These are phyloP conservation scores for Biancaea sappan DNA, from an alignment of 306 rosid species.

Conservation along the genomic window DNA sequence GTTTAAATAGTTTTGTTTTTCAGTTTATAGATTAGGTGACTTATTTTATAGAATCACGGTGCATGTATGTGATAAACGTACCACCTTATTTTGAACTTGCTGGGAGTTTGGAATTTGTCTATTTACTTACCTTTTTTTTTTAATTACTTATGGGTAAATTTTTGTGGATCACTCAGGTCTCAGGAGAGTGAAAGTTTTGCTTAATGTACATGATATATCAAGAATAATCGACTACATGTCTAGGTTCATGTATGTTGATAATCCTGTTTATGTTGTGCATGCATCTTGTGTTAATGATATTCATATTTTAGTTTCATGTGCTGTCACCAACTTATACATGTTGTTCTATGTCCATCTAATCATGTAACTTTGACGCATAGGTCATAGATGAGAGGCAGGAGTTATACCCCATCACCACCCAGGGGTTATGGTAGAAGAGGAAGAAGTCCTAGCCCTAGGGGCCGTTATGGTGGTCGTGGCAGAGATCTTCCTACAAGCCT, in stretches of 20 bases:
- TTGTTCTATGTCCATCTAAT: background rate
- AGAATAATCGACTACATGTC: background rate
- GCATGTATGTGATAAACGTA: background rate
- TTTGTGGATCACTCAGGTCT: background rate
- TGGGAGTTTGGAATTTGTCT: background rate
- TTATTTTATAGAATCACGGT: background rate
- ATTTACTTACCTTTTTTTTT: too few relatives aligned
- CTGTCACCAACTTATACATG: background rate
- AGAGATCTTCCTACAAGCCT: slow-evolving; percentile 96
- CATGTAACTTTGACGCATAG: background rate
- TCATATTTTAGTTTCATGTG: background rate
- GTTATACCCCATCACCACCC: slow-evolving; percentile 91
- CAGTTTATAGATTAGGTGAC: background rate
- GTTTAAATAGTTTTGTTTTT: background rate
- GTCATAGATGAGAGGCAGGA: slow-evolving; percentile 78
- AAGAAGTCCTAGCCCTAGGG: slow-evolving; percentile 92
- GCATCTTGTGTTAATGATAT: background rate
- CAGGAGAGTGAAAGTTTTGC: background rate
- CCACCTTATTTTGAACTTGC: background rate
- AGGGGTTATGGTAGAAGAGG: slow-evolving; percentile 87
- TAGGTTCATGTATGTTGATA: background rate
- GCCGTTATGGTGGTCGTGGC: slow-evolving; percentile 72
- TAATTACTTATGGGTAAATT: background rate
- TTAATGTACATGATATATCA: background rate
- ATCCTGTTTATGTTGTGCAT: background rate